These are phyloP conservation scores for Plasmodium relictum DNA, from an alignment of 169 alveolate genomes.

Conservation along the genomic window DNA sequence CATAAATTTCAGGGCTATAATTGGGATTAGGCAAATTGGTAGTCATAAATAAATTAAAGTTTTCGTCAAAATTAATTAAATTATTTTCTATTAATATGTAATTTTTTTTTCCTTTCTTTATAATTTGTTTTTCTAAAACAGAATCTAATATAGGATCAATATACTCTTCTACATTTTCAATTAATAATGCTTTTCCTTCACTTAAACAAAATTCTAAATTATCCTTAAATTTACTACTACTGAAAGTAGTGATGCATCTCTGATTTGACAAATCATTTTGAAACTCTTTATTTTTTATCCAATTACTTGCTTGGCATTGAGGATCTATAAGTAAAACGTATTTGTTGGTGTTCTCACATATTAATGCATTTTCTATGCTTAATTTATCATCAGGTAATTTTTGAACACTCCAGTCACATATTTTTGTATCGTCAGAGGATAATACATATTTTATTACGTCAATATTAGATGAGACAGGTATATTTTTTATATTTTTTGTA, in stretches of 20 bases:
- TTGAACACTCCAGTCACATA: constrained; percentile 83
- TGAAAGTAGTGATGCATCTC: constrained; percentile 91
- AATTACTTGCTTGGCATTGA: constrained; percentile 87
- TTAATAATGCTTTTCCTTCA: constrained; percentile 93
- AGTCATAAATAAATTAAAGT: constrained; percentile 96
- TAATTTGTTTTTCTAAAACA: constrained; percentile 94
- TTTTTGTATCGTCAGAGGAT: constrained; percentile 65
- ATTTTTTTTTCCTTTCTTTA: constrained; percentile 91
- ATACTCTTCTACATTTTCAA: constrained; percentile 96
- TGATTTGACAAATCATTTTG: constrained; percentile 85
- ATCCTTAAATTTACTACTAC: constrained; percentile 93
- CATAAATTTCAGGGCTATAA: constrained; percentile 97
- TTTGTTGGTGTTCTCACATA: constrained; percentile 82
- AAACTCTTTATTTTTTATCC: constrained; percentile 86
- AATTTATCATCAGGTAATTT: constrained; percentile 87
- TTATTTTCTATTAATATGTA: constrained; percentile 93
- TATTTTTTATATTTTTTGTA: constrained; percentile 90
- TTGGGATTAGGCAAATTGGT: constrained; percentile 96
- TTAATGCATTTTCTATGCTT: constrained; percentile 88
- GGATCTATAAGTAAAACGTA: constrained; percentile 90
- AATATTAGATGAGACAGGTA: constrained; percentile 82
- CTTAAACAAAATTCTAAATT: constrained; percentile 93
- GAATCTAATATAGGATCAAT: constrained; percentile 97
- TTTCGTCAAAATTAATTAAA: constrained; percentile 93
- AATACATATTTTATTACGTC: constrained; percentile 66